A percentile compares a stretch with the other conserved stretches of the same genome.
phyloP scores from a whole-genome alignment of 2,329 filamentous ascomycete species.

The Pezicula radicicola region DNA sequence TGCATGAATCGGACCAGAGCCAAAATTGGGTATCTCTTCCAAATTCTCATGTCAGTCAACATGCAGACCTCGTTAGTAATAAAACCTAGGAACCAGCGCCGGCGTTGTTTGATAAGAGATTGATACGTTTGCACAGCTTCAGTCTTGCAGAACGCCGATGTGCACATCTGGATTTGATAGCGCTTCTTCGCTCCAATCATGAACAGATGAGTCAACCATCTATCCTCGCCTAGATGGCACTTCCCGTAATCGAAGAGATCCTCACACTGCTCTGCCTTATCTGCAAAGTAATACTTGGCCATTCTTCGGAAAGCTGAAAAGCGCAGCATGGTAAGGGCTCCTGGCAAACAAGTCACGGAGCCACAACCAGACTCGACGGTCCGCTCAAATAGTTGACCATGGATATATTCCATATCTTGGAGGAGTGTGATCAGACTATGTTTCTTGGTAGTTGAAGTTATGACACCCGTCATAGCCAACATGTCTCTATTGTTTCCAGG shows the following conservation, averaged over 20 bases:
- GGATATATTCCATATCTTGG: conserved; percentile 98
- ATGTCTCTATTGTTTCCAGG: conserved; percentile 89
- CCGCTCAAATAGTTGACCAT: conserved; percentile 93
- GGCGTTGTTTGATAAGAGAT: conserved; percentile 87
- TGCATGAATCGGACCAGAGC: conserved; percentile 89
- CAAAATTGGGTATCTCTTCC: conserved; percentile 86
- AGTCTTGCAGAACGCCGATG: conserved; percentile 96
- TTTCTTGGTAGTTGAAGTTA: conserved; percentile 87
- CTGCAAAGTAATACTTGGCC: conserved; percentile 98
- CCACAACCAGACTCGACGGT: conserved; percentile 94
- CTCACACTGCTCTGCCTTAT: conserved; percentile 92
- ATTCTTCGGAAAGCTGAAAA: conserved; percentile 96
- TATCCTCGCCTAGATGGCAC: conserved; percentile 90
- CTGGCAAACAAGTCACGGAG: conserved; percentile 89
- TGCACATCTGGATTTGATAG: conserved; percentile 97
- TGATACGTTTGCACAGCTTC: conserved; percentile 88
- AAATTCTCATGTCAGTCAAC: conserved; percentile 90
- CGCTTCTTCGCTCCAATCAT: conserved; percentile 95
- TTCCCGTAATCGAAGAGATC: conserved; percentile 97
- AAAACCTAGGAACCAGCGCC: conserved; percentile 95
- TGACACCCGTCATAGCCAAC: conserved; percentile 96
- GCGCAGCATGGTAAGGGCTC: conserved; percentile 90
- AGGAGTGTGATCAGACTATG: conserved; percentile 87
- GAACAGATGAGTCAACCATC: conserved; percentile 96
- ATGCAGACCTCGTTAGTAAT: conserved; percentile 98